Percentiles rank a stretch among this genome's conserved stretches.
Evolutionary conservation across 2,329 filamentous ascomycete species (phyloP).

Genomic region (Cytospora mali): DNA sequence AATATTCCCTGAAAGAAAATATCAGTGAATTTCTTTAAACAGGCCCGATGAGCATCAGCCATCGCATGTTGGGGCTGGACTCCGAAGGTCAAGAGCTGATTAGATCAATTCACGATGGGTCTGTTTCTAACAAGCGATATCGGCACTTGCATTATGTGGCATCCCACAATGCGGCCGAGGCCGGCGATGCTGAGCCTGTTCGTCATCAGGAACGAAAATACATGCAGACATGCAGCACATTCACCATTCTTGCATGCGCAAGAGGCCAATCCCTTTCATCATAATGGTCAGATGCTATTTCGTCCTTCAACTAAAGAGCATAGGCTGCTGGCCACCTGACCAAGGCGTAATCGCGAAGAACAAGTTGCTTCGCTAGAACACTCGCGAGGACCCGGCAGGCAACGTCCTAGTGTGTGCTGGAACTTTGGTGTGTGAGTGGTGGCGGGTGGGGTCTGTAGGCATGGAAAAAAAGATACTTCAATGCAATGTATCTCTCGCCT

Average conservation of each 20-base stretch:
- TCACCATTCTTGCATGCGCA: background rate
- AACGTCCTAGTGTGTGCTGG: background rate
- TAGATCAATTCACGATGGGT: constrained; percentile 3
- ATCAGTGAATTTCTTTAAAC: no score
- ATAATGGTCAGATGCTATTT: background rate
- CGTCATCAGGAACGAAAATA: background rate
- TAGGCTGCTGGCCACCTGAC: background rate
- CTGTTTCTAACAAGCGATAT: constrained; percentile 23
- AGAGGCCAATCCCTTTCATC: background rate
- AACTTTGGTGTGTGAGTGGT: background rate
- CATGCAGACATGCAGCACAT: background rate
- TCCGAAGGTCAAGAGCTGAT: background rate
- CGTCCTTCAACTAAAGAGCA: background rate
- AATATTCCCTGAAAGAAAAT: background rate
- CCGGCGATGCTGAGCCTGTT: background rate
- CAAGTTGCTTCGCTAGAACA: background rate
- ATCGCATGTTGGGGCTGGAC: background rate
- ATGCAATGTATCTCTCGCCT: constrained; percentile 4
- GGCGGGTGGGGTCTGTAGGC: background rate
- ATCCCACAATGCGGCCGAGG: background rate
- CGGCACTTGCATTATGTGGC: constrained; percentile 12
- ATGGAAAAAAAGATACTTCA: background rate
- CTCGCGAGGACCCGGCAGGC: background rate
- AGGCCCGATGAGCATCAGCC: no score
- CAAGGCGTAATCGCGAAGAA: background rate